Evolutionary conservation across 352 stramenopile genomes (phyloP).

Genomic region (Phytophthora pisi): DNA sequence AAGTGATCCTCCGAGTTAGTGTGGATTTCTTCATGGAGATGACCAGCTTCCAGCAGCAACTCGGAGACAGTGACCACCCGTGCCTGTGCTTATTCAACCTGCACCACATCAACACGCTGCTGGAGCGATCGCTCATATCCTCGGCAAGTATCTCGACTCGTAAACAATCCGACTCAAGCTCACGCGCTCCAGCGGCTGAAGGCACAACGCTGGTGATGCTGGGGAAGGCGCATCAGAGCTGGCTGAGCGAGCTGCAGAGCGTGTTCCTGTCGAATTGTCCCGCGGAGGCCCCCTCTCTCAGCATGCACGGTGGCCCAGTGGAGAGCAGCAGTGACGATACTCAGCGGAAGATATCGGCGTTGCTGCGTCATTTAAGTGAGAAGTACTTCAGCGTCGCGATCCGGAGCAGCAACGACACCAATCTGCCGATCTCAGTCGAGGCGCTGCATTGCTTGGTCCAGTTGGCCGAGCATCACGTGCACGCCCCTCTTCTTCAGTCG

Average conservation of each 20-base stretch:
- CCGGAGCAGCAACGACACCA: constrained; percentile 25
- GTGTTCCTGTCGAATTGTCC: constrained; percentile 48
- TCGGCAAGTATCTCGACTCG: constrained; percentile 4
- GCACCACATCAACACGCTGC: constrained; percentile 47
- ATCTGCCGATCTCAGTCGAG: constrained; percentile 33
- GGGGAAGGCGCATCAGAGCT: constrained; percentile 66
- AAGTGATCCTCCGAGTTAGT: constrained; percentile 56
- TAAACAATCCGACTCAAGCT: background rate
- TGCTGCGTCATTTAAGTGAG: constrained; percentile 49
- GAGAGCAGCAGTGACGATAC: constrained; percentile 10
- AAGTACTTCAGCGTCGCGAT: constrained; percentile 76
- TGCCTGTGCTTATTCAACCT: constrained; percentile 52
- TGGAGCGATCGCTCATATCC: constrained; percentile 51
- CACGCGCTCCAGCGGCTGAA: constrained; percentile 2
- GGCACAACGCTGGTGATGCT: constrained; percentile 50
- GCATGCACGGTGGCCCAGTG: background rate
- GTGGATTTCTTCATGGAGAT: constrained; percentile 59
- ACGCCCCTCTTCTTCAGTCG: constrained; percentile 31
- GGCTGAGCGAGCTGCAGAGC: constrained; percentile 56
- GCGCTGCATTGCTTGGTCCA: constrained; percentile 52
- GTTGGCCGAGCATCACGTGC: constrained; percentile 26
- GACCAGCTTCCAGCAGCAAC: constrained; percentile 39
- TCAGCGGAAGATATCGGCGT: constrained; percentile 38
- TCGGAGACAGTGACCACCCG: constrained; percentile 14
- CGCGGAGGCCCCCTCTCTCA: background rate